phyloP scores from a whole-genome alignment of 495 filamentous ascomycete species.

The Tirmania nivea region DNA sequence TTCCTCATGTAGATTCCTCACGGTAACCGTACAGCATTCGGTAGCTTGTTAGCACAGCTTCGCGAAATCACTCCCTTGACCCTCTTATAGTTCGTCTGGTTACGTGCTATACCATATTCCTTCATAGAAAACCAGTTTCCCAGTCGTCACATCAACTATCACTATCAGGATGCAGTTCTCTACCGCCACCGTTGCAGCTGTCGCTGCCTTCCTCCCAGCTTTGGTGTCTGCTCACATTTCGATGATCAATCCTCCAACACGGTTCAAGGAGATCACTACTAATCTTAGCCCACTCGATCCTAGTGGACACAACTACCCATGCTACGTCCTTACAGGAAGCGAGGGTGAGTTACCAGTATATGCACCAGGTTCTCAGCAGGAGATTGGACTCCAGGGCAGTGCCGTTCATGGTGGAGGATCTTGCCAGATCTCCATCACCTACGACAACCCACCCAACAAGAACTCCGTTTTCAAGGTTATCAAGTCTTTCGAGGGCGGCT shows the following conservation, averaged over 20 bases:
- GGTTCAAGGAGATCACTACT: slow-evolving; percentile 4
- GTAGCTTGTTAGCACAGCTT: too few species aligned
- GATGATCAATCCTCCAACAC: slow-evolving; percentile 49
- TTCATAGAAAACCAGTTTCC: not conserved
- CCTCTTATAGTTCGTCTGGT: not conserved
- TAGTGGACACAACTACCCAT: slow-evolving; percentile 52
- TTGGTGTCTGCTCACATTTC: slow-evolving; percentile 43
- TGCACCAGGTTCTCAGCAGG: slow-evolving; percentile 31
- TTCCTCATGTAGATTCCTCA: too few species aligned
- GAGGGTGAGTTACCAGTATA: slow-evolving; percentile 23
- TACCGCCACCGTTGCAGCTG: slow-evolving; percentile 27
- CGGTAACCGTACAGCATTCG: too few species aligned
- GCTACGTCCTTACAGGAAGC: slow-evolving; percentile 34
- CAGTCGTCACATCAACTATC: slow-evolving; percentile 4
- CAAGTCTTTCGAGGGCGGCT: slow-evolving; percentile 50
- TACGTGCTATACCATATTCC: not conserved
- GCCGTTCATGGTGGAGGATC: slow-evolving; percentile 73
- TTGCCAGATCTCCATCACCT: slow-evolving; percentile 67
- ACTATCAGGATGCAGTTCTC: slow-evolving; percentile 25
- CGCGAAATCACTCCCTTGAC: not conserved
- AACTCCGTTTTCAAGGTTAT: slow-evolving; percentile 24
- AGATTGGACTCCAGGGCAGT: slow-evolving; percentile 32
- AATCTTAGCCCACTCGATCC: slow-evolving; percentile 29
- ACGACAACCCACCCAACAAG: slow-evolving; percentile 37
- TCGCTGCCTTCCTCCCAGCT: slow-evolving; percentile 22